A percentile compares a stretch with the other conserved stretches of the same genome.
These are phyloP conservation scores for Sicyos baderoa DNA, from an alignment of 306 rosid species.

Conservation along the genomic window DNA sequence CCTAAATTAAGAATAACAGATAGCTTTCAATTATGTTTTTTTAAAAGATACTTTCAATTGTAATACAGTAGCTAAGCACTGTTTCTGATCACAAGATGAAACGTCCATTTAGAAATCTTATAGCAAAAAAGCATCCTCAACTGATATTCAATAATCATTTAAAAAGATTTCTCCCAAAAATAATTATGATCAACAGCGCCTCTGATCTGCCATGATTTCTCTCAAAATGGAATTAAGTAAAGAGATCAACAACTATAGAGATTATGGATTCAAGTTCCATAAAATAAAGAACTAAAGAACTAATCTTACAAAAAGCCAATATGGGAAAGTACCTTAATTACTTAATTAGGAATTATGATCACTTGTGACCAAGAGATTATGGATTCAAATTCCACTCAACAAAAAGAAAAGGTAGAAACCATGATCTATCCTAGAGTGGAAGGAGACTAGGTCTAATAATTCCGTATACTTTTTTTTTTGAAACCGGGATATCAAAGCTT, in stretches of 20 bases:
- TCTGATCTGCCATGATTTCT: not conserved
- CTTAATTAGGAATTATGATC: no score
- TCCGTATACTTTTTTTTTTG: no score
- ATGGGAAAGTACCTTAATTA: not conserved
- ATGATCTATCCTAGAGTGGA: not conserved
- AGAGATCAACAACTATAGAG: not conserved
- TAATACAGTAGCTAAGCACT: slow-evolving; percentile 4
- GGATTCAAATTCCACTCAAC: no score
- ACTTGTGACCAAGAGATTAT: no score
- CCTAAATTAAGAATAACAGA: slow-evolving; percentile 38
- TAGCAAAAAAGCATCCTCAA: slow-evolving; percentile 5
- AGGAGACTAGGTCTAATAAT: not conserved
- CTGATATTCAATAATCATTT: not conserved
- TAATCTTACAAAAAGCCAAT: not conserved
- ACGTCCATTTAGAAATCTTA: not conserved
- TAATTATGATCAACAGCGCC: not conserved
- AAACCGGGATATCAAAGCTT: no score
- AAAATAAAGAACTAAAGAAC: not conserved
- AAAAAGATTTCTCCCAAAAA: not conserved
- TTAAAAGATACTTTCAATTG: not conserved
- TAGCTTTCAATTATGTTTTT: not conserved
- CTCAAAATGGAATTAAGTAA: not conserved
- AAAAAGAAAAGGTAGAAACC: not conserved
- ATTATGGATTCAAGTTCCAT: not conserved
- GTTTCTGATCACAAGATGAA: not conserved